Evolutionary conservation across 1,284 basidiomycete species (phyloP).

Genomic region (Phellinidium pouzarii): DNA sequence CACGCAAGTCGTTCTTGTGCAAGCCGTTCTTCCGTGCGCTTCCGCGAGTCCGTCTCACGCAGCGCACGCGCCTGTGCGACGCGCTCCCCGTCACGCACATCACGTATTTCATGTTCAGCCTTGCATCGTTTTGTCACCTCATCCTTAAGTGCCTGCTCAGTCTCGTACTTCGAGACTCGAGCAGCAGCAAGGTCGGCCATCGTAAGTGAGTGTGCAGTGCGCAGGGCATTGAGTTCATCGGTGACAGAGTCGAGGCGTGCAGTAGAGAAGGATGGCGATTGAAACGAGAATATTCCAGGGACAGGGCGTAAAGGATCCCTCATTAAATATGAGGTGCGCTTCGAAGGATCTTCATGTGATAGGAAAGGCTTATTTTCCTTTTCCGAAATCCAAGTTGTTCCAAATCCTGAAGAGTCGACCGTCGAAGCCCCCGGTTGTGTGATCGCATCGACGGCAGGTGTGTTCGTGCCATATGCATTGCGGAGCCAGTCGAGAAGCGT

Average conservation of each 20-base stretch:
- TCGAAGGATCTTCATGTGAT: background rate
- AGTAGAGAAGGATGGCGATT: background rate
- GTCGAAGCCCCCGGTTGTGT: conserved; percentile 1
- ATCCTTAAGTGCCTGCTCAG: background rate
- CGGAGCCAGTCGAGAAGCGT: conserved; percentile 13
- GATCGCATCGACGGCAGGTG: conserved; percentile 10
- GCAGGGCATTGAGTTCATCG: conserved; percentile 4
- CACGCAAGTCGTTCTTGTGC: conserved; percentile 8
- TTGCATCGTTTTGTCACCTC: background rate
- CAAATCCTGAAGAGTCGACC: background rate
- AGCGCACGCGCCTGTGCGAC: background rate
- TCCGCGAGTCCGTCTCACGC: conserved; percentile 11
- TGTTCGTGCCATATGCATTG: conserved; percentile 10
- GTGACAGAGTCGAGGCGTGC: conserved; percentile 7
- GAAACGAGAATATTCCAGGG: background rate
- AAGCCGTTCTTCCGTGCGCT: conserved; percentile 11
- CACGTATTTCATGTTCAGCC: background rate
- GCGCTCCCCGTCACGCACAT: conserved; percentile 1
- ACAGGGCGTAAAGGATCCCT: background rate
- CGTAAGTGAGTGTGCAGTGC: conserved; percentile 1
- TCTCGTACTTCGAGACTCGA: background rate
- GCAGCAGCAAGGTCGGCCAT: background rate
- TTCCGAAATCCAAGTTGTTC: background rate
- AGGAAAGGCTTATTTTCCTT: background rate
- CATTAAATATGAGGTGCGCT: background rate